Evolutionary conservation across 2,329 filamentous ascomycete species (phyloP).

Genomic region (Sclerotinia minor): DNA sequence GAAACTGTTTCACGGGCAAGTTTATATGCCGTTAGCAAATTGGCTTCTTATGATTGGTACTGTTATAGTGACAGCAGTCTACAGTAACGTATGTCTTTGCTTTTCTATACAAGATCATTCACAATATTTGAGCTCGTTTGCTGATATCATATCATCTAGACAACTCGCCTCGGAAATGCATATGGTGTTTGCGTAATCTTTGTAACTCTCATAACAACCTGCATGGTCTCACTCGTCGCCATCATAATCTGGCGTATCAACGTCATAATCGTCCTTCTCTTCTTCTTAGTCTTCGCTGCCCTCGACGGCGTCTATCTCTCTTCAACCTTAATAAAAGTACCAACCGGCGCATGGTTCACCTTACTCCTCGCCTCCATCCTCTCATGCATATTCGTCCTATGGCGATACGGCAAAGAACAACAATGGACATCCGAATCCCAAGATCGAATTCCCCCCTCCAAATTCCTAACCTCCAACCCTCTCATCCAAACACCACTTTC

Average conservation of each 20-base stretch:
- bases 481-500: conserved; percentile 39
- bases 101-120: background rate
- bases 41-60: conserved; percentile 76
- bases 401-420: conserved; percentile 76
- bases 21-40: conserved; percentile 75
- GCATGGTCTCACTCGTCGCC: conserved; percentile 70
- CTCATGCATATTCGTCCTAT: conserved; percentile 66
- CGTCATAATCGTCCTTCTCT: conserved; percentile 57
- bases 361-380: conserved; percentile 63
- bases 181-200: conserved; percentile 80
- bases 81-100: conserved; percentile 58
- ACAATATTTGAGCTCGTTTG: background rate
- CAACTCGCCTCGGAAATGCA: conserved; percentile 68
- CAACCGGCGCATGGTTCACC: conserved; percentile 77
- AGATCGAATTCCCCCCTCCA: conserved; percentile 56
- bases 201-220: conserved; percentile 76
- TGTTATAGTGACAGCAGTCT: conserved; percentile 71
- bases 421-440: conserved; percentile 71
- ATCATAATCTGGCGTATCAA: conserved; percentile 70
- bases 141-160: conserved; percentile 45
- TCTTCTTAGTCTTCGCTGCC: conserved; percentile 63
- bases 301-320: conserved; percentile 71
- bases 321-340: conserved; percentile 69
- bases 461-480: conserved; percentile 42
- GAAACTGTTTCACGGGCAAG: conserved; percentile 67